These are phyloP conservation scores for Phialophora chinensis DNA, from an alignment of 2,329 filamentous ascomycete genomes.

Conservation along the genomic window DNA sequence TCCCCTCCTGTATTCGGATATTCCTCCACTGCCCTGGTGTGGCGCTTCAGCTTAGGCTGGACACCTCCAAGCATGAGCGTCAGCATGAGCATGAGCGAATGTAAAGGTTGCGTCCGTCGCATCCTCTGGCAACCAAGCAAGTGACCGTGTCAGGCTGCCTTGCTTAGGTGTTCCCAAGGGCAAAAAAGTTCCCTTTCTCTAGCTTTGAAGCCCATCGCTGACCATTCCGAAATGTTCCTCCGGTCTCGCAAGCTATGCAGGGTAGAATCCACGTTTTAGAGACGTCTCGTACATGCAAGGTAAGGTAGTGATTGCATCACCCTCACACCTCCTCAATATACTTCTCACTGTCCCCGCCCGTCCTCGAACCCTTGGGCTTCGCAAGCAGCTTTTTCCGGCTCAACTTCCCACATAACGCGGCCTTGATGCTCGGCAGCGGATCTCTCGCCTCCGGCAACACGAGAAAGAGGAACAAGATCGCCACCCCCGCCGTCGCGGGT, in stretches of 20 bases:
- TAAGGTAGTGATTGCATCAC: background rate
- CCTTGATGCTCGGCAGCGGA: slow-evolving; percentile 31
- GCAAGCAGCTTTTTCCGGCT: slow-evolving; percentile 33
- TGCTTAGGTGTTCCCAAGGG: background rate
- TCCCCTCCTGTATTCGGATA: background rate
- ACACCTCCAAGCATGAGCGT: background rate
- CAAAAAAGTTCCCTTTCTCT: background rate
- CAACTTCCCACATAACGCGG: slow-evolving; percentile 30
- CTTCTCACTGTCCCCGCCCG: slow-evolving; percentile 19
- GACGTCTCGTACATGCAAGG: background rate
- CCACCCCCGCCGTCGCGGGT: slow-evolving; percentile 32
- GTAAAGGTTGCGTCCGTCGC: background rate
- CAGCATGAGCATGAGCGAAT: background rate
- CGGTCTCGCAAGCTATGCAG: background rate
- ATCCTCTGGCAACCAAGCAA: background rate
- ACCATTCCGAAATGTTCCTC: background rate
- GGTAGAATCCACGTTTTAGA: background rate
- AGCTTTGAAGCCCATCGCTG: background rate
- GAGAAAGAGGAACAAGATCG: slow-evolving; percentile 33
- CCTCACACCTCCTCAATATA: slow-evolving; percentile 30
- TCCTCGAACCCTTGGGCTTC: slow-evolving; percentile 17
- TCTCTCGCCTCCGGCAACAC: slow-evolving; percentile 34
- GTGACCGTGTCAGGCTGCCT: background rate
- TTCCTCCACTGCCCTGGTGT: background rate
- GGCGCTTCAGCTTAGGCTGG: background rate